Percentiles rank a stretch among this genome's conserved stretches.
phyloP scores from a whole-genome alignment of 2,329 filamentous ascomycete species.

The Aspergillus oerlinghausenensis region DNA sequence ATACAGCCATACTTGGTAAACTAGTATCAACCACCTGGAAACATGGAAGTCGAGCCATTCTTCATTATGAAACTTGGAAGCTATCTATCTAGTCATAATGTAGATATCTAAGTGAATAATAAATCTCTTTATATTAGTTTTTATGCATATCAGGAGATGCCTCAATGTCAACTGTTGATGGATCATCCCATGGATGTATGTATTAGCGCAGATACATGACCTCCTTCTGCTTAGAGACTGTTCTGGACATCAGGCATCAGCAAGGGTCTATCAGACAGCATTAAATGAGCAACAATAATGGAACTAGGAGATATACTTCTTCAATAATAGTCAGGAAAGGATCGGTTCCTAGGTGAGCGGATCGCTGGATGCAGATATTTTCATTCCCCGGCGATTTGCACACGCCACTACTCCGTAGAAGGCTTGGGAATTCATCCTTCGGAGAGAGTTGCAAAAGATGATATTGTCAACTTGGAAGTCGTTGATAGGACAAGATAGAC shows the following conservation, averaged over 20 bases:
- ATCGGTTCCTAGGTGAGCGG: not conserved
- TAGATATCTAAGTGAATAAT: not conserved
- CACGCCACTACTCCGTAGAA: not conserved
- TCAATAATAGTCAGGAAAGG: not conserved
- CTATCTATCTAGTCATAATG: not conserved
- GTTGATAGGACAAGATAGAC: not conserved
- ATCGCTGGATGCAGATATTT: not conserved
- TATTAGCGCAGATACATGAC: constrained; percentile 1
- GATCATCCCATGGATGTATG: not conserved
- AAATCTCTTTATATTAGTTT: not conserved
- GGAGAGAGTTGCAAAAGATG: not conserved
- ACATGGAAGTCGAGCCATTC: not conserved
- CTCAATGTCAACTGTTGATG: not conserved
- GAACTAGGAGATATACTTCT: not conserved
- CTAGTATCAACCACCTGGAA: not conserved
- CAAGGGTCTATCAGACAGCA: not conserved
- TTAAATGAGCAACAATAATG: not conserved
- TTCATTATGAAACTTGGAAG: not conserved
- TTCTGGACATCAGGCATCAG: not conserved
- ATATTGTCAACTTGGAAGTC: not conserved
- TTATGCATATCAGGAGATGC: not conserved
- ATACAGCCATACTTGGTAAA: not conserved
- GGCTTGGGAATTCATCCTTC: not conserved
- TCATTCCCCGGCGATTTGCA: not conserved
- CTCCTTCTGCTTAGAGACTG: constrained; percentile 1